Percentiles rank a stretch among this genome's conserved stretches.
Conservation (phyloP, 495 filamentous ascomycete species). For the Zalerion maritima region DNA sequence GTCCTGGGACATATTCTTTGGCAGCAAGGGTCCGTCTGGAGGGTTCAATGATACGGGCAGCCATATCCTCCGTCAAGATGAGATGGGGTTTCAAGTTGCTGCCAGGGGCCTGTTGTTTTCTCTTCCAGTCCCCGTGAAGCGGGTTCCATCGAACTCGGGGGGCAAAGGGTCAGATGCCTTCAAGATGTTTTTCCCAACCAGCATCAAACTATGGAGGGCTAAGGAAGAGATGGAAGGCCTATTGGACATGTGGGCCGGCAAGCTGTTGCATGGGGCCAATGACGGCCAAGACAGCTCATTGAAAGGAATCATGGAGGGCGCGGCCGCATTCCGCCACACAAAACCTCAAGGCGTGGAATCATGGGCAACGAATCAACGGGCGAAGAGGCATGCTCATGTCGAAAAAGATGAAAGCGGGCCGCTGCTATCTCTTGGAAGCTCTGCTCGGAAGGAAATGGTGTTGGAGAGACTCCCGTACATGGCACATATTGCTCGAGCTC, state of each 20-base stretch:
- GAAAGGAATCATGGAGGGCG: constrained; percentile 19
- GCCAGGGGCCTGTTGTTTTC: constrained; percentile 70
- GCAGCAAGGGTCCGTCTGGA: constrained; percentile 25
- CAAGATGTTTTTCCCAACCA: constrained; percentile 81
- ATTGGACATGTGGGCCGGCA: constrained; percentile 51
- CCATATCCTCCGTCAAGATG: constrained; percentile 73
- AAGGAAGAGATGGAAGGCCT: constrained; percentile 63
- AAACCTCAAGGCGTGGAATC: no score
- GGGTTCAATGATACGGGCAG: constrained; percentile 39
- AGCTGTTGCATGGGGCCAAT: constrained; percentile 34
- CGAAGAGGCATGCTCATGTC: constrained; percentile 10
- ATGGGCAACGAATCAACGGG: constrained; percentile 24
- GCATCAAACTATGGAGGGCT: constrained; percentile 58
- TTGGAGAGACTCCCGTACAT: constrained; percentile 80
- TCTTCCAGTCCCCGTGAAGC: constrained; percentile 71
- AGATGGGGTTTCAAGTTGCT: constrained; percentile 80
- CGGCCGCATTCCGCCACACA: constrained; percentile 27
- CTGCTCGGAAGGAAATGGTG: constrained; percentile 57
- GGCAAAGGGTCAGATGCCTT: constrained; percentile 41
- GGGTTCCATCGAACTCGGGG: constrained; percentile 30
- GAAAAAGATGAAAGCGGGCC: constrained; percentile 14
- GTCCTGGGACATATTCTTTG: constrained; percentile 40
- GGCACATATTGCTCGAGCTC: constrained; percentile 40
- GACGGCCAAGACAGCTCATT: constrained; percentile 8
- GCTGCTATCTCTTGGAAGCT: constrained; percentile 36